Base-by-base conservation (phyloP, 2,329 filamentous ascomycete species). In the Mycocentrospora acerina region DNA sequence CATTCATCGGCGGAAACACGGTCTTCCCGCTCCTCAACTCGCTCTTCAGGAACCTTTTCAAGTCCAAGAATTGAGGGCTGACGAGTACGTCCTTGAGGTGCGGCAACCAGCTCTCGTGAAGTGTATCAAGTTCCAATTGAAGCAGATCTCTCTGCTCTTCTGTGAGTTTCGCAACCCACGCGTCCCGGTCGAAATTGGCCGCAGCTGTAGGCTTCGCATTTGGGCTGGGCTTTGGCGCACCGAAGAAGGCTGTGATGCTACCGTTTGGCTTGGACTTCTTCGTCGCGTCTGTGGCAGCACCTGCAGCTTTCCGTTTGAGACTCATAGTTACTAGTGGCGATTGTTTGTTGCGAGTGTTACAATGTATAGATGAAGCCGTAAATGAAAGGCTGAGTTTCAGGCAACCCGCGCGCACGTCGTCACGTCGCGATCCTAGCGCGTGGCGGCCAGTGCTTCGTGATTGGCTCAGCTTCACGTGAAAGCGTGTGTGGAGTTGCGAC, bases 181-280 rank as follows among this genome's bases (percentile, higher is more conserved):
- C 88, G 30, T 81, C 81, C 74, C 95, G 96, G 74, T 96, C 79
- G 64, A 96, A 97, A 51, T 80, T 24, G 60, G 57, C 40, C 18
- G 55, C 48, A 10, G 60, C 51, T 14, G 37, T 49, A 8, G 46
- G 39, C 19, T 48, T 46, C 4, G 51, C 33, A n/a, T 53, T 54
- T 14, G 55, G 49, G 42, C 69, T 60, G 36, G 62, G 48, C 40
- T 64, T 67, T 5, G 89, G 83, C 13, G 80, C 75, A 11, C 82
- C 80, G 60, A 98, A 97, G 76, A 97, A 97, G 12, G 89, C 87
- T 18, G 85, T 90, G 61, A 98, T 95, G 71, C 77, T 90, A 46
- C 77, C 81, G 60, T 93, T 85, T 36, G 79, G 57, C 51, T 76
- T 77, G 25, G 73, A 61, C 55, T 77, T 77, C 55, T 77, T 77